Conservation (phyloP, 2,329 filamentous ascomycete species). For the Nemania serpens region DNA sequence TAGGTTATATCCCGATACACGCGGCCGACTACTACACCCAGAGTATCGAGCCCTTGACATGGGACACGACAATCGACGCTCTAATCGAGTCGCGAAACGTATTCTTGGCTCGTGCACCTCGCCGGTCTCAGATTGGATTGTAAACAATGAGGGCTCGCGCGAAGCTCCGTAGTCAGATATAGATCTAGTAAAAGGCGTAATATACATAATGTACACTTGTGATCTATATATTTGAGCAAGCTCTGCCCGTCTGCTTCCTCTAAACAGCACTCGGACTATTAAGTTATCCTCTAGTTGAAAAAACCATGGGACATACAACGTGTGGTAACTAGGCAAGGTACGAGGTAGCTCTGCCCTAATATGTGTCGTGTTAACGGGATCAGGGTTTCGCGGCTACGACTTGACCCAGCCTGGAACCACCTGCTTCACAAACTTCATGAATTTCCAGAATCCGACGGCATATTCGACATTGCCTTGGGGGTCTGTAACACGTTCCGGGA, state of each 20-base stretch:
- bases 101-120: too few species aligned
- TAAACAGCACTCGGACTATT: neutral
- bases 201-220: neutral
- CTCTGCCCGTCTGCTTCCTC: neutral
- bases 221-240: neutral
- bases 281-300: slow-evolving; percentile 1
- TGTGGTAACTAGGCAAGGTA: neutral
- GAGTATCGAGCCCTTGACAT: too few species aligned
- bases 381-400: neutral
- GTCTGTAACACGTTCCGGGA: slow-evolving; percentile 64
- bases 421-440: slow-evolving; percentile 65
- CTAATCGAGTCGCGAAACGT: too few species aligned
- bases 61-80: too few species aligned
- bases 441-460: slow-evolving; percentile 68
- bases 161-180: slow-evolving; percentile 39
- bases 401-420: slow-evolving; percentile 56
- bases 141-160: slow-evolving; percentile 43
- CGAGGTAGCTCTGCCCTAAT: neutral
- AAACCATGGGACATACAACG: neutral
- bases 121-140: slow-evolving; percentile 45
- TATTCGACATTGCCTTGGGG: slow-evolving; percentile 64
- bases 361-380: neutral
- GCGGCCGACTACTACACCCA: too few species aligned
- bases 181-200: neutral
- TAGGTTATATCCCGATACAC: too few species aligned